Conservation (phyloP, 495 filamentous ascomycete species). For the Lepidopterella palustris region DNA sequence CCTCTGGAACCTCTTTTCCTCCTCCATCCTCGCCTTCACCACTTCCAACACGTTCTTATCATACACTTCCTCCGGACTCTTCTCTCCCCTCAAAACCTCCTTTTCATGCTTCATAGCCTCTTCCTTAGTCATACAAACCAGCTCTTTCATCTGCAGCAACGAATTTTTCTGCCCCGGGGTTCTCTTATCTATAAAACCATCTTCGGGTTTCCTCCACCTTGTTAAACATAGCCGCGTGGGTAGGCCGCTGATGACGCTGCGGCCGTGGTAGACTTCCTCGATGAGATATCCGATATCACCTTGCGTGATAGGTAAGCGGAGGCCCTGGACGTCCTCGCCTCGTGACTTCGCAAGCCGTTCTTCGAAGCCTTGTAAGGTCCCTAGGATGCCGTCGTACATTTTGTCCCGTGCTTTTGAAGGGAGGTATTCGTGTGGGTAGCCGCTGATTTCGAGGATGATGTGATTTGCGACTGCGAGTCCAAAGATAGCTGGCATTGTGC, state of each 20-base stretch:
- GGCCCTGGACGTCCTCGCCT: slow-evolving; percentile 57
- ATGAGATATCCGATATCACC: slow-evolving; percentile 79
- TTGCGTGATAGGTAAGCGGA: slow-evolving; percentile 68
- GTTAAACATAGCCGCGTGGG: slow-evolving; percentile 68
- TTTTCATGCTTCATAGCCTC: slow-evolving; percentile 77
- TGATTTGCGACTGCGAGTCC: slow-evolving; percentile 87
- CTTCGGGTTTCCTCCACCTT: slow-evolving; percentile 60
- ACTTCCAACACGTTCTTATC: slow-evolving; percentile 52
- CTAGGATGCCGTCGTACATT: slow-evolving; percentile 76
- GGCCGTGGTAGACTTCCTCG: slow-evolving; percentile 82
- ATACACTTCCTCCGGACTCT: slow-evolving; percentile 66
- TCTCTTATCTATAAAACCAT: slow-evolving; percentile 40
- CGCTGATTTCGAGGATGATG: slow-evolving; percentile 76
- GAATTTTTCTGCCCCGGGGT: slow-evolving; percentile 60
- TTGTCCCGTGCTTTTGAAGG: slow-evolving; percentile 78
- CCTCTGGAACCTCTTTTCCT: slow-evolving; percentile 45
- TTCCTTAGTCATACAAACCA: slow-evolving; percentile 96
- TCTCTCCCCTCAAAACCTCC: slow-evolving; percentile 65
- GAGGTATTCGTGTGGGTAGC: slow-evolving; percentile 80
- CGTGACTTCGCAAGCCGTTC: slow-evolving; percentile 59
- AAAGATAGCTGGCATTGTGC: slow-evolving; percentile 96
- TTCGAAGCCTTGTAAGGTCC: slow-evolving; percentile 62
- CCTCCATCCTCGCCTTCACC: slow-evolving; percentile 56
- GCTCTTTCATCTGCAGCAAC: slow-evolving; percentile 55
- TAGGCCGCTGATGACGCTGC: slow-evolving; percentile 75